Conservation (phyloP, 2,329 filamentous ascomycete species). For the Aureobasidium zeae region DNA sequence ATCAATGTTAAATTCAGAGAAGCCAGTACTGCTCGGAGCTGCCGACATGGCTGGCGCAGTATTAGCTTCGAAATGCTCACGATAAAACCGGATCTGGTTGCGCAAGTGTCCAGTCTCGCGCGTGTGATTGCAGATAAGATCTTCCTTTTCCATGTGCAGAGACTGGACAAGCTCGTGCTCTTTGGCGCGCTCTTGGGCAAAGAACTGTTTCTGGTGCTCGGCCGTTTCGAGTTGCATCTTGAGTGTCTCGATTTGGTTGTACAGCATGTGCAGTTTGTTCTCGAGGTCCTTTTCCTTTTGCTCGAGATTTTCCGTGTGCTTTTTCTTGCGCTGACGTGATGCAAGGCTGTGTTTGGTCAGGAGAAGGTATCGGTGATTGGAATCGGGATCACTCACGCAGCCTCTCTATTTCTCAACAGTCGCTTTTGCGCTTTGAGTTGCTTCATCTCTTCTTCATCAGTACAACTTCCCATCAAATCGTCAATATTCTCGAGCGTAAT, state of each 20-base stretch:
- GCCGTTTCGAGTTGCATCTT: constrained; percentile 41
- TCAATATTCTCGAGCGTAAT: constrained; percentile 93
- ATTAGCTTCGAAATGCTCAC: constrained; percentile 43
- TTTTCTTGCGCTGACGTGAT: constrained; percentile 94
- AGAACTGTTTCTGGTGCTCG: constrained; percentile 30
- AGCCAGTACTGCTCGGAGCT: constrained; percentile 50
- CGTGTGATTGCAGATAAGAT: constrained; percentile 79
- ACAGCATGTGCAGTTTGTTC: constrained; percentile 63
- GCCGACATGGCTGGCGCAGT: constrained; percentile 35
- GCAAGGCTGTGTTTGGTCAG: constrained; percentile 62
- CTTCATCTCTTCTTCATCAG: constrained; percentile 88
- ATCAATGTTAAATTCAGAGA: constrained; percentile 63
- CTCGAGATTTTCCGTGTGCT: constrained; percentile 92
- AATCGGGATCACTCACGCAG: constrained; percentile 56
- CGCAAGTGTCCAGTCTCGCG: constrained; percentile 83
- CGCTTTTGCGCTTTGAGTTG: constrained; percentile 98
- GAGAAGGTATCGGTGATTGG: constrained; percentile 15
- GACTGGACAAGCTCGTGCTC: constrained; percentile 66
- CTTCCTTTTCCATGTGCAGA: constrained; percentile 79
- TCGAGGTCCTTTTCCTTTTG: constrained; percentile 93
- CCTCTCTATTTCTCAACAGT: constrained; percentile 86
- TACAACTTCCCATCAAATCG: constrained; percentile 76
- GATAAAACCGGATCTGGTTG: constrained; percentile 81
- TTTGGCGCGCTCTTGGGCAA: constrained; percentile 63
- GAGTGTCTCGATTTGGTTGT: constrained; percentile 64